phyloP scores from a whole-genome alignment of 1,284 basidiomycete species.

The Amylostereum areolatum region DNA sequence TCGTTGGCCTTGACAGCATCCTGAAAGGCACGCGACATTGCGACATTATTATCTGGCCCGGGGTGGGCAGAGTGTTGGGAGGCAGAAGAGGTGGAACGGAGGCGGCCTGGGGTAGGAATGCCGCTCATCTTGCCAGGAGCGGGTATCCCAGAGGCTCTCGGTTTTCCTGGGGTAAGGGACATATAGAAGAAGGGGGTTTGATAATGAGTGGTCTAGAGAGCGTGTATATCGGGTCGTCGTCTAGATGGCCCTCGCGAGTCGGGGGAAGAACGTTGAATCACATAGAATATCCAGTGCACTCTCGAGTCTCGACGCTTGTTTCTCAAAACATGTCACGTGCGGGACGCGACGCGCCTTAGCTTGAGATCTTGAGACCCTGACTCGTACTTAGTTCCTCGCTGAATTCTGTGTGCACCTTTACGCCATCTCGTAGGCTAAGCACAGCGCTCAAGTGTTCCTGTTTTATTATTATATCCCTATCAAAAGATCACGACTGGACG shows the following conservation, averaged over 20 bases:
- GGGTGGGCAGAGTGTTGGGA: conserved; percentile 25
- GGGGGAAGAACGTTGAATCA: no score
- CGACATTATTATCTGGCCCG: conserved; percentile 38
- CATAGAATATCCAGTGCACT: no score
- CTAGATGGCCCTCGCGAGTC: background rate
- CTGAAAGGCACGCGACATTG: conserved; percentile 59
- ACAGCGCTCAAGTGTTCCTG: background rate
- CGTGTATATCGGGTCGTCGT: background rate
- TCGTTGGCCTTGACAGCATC: conserved; percentile 77
- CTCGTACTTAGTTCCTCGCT: no score
- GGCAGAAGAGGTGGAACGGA: conserved; percentile 56
- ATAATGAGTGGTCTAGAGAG: background rate
- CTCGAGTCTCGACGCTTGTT: no score
- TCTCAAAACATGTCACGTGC: no score
- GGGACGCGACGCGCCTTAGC: no score
- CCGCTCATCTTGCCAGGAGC: conserved; percentile 49
- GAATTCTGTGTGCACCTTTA: no score
- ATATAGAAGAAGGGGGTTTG: conserved; percentile 18
- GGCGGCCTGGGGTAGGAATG: conserved; percentile 67
- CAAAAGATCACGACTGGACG: background rate
- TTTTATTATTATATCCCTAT: background rate
- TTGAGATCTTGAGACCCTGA: no score
- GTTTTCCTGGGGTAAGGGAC: conserved; percentile 45
- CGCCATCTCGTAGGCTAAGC: no score
- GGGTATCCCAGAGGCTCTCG: conserved; percentile 51